phyloP scores from a whole-genome alignment of 2,329 filamentous ascomycete species.

The Exophiala lecanii-corni region DNA sequence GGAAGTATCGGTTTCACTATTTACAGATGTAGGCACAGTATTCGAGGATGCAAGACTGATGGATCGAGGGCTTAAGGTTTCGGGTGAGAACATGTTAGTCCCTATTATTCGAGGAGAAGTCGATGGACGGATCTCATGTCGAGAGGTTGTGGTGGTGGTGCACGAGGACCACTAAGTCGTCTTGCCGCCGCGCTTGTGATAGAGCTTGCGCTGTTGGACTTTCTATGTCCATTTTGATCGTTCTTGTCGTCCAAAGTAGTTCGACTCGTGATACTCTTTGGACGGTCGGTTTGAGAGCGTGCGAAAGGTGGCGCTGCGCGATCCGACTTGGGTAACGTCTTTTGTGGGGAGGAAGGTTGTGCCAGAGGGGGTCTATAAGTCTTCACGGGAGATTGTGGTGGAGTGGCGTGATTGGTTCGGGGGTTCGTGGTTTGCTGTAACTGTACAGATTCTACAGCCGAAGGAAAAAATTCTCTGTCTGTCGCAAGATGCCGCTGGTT shows the following conservation, averaged over 20 bases:
- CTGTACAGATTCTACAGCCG: background rate
- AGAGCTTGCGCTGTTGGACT: constrained; percentile 24
- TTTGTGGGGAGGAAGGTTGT: constrained; percentile 13
- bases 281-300: constrained; percentile 9
- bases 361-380: background rate
- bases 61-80: constrained; percentile 23
- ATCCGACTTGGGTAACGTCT: constrained; percentile 1
- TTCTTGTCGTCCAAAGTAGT: background rate
- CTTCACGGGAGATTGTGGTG: constrained; percentile 17
- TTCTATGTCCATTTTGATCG: constrained; percentile 11
- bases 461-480: background rate
- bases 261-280: constrained; percentile 12
- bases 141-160: constrained; percentile 11
- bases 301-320: constrained; percentile 5
- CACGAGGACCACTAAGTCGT: constrained; percentile 4
- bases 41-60: constrained; percentile 22
- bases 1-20: constrained; percentile 17
- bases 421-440: constrained; percentile 1
- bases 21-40: constrained; percentile 19
- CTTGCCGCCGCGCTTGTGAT: constrained; percentile 5
- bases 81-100: constrained; percentile 14
- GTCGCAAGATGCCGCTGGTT: constrained; percentile 7
- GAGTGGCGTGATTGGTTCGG: background rate
- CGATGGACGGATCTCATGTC: constrained; percentile 6
- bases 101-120: constrained; percentile 9